Evolutionary conservation across 2,329 filamentous ascomycete species (phyloP).

Genomic region (Aspergillus ustus): DNA sequence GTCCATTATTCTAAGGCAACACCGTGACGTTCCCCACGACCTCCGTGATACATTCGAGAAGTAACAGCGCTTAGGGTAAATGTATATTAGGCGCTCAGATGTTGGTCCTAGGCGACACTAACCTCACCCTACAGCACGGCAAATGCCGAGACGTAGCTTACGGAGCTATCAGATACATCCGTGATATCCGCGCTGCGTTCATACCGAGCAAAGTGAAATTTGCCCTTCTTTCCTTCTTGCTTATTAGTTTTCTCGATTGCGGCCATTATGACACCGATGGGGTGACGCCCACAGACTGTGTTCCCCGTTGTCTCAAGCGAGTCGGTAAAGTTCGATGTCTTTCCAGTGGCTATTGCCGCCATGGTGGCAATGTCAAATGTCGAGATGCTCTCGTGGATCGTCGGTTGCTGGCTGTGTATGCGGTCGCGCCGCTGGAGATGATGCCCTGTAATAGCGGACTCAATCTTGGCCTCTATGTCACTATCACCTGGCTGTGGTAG

Average conservation of each 20-base stretch:
- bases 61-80: too few species aligned
- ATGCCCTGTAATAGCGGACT: slow-evolving; percentile 35
- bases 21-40: too few species aligned
- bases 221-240: slow-evolving; percentile 48
- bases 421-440: slow-evolving; percentile 37
- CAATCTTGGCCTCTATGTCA: slow-evolving; percentile 34
- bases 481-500: slow-evolving; percentile 44
- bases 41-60: too few species aligned
- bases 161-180: slow-evolving; percentile 74
- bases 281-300: slow-evolving; percentile 92
- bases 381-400: slow-evolving; percentile 84
- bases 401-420: slow-evolving; percentile 42
- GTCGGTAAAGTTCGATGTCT: slow-evolving; percentile 70
- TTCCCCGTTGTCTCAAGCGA: slow-evolving; percentile 76
- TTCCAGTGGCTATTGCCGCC: slow-evolving; percentile 78
- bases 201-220: slow-evolving; percentile 82
- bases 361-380: slow-evolving; percentile 81
- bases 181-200: slow-evolving; percentile 79
- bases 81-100: too few species aligned
- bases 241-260: slow-evolving; percentile 70
- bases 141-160: slow-evolving; percentile 94
- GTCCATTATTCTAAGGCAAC: too few species aligned
- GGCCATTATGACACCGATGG: slow-evolving; percentile 91
- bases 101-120: background rate
- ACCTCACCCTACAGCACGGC: slow-evolving; percentile 63